Evolutionary conservation across 2,329 filamentous ascomycete species (phyloP).

Genomic region (Calonectria ilicicola): DNA sequence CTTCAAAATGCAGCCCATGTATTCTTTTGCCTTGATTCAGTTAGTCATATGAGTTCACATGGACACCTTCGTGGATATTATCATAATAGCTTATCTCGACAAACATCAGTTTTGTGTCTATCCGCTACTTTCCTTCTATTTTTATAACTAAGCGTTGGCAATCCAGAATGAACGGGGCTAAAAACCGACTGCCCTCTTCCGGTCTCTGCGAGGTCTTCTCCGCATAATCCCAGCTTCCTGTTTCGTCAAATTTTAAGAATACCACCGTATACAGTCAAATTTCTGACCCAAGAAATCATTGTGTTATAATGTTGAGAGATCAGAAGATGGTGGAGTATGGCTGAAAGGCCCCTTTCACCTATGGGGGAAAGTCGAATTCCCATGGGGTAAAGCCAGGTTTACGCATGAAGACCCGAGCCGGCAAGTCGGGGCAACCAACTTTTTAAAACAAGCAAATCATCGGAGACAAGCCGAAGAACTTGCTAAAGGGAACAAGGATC

Average conservation of each 20-base stretch:
- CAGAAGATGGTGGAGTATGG: background rate
- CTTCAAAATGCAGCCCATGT: background rate
- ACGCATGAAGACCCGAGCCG: background rate
- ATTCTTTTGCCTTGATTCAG: background rate
- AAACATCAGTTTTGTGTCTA: background rate
- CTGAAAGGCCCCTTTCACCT: background rate
- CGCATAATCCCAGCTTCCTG: background rate
- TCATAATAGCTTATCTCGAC: background rate
- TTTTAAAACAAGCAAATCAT: background rate
- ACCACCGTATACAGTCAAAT: background rate
- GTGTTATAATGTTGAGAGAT: background rate
- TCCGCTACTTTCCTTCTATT: too few species aligned
- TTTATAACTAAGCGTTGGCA: too few species aligned
- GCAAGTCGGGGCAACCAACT: background rate
- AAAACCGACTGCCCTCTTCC: too few species aligned
- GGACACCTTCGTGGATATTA: background rate
- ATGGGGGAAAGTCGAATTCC: background rate
- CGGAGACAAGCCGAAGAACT: background rate
- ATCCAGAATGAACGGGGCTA: too few species aligned
- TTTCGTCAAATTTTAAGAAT: background rate
- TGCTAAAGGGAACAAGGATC: background rate
- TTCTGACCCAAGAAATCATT: background rate
- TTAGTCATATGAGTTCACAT: background rate
- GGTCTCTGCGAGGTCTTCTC: too few species aligned
- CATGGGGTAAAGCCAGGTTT: background rate